Base-by-base conservation (phyloP, 768 basidiomycete species). In the Boletus sp. region DNA sequence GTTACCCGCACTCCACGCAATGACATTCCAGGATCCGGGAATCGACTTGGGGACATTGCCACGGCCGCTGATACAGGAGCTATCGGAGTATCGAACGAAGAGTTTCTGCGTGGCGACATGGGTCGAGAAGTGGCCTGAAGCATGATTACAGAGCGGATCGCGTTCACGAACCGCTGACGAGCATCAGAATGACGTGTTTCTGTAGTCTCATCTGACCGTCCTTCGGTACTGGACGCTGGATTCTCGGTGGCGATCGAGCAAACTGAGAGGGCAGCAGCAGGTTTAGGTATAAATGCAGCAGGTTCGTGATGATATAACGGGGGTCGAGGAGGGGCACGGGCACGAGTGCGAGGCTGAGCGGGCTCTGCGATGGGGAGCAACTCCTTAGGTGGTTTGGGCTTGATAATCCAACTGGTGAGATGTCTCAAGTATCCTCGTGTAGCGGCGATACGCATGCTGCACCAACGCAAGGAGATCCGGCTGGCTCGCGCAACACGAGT, bases 61-160 rank as follows among this genome's bases (percentile, higher is more conserved):
- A 57, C 2, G 6, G 52, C 64, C 3, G 65, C 58, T 12, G 69
- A 69, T 47, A 28, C 37, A 2, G 69, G 64, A 30, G 40, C 52
- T 49, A 67, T 57, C 2, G 64, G 71, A 14, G 64, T 70, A 33
- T 65, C 70, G 32, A 60, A 72, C 42, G 68, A 72, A 32, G 64
- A 70, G 44, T 65, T 68, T 39, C 71, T 61, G n/a, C 65, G 67
- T 6, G 73, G 67, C 7, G 72, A 70, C 60, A 67, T 62, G 41
- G 68, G 58, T 37, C 66, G 66, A 46, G 73, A 53, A 20, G 73
- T 69, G 62, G 62, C 60, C 64, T 75, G 74, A 64, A 75, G 66
- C 73, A 78, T 80, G 57, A 79, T 78, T 17, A 81, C 78, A 39
- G 76, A 76, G 33, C 78, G 77, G 20, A 81, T 79, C 12, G 76